Evolutionary conservation across 2,329 filamentous ascomycete genomes (phyloP).

Genomic region (Penicillium sp.): DNA sequence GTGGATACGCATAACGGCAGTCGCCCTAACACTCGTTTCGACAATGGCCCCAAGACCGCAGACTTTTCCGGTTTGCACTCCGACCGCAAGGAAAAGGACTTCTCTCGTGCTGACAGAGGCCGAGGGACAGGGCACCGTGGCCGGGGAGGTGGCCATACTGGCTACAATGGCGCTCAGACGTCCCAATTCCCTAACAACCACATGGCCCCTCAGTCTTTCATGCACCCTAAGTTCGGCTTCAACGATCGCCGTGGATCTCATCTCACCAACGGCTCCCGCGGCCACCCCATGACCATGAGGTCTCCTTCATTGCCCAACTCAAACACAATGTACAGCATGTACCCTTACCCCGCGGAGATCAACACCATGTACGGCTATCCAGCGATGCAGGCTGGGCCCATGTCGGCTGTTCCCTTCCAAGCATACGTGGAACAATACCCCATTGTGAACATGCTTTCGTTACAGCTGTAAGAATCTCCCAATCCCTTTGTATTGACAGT

Average conservation of each 20-base stretch:
- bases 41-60: conserved; percentile 44
- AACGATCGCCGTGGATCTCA: conserved; percentile 51
- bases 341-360: conserved; percentile 50
- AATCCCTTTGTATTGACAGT: background rate
- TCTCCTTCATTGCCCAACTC: conserved; percentile 67
- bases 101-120: conserved; percentile 44
- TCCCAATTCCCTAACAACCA: conserved; percentile 46
- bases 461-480: conserved; percentile 59
- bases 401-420: conserved; percentile 63
- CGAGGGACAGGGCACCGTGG: conserved; percentile 45
- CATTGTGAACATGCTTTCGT: conserved; percentile 62
- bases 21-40: conserved; percentile 40
- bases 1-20: conserved; percentile 40
- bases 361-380: conserved; percentile 63
- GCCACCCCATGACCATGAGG: conserved; percentile 58
- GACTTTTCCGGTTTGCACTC: conserved; percentile 38
- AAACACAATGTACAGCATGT: conserved; percentile 54
- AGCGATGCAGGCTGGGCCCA: conserved; percentile 56
- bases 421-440: conserved; percentile 64
- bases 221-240: conserved; percentile 46
- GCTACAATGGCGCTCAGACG: conserved; percentile 40
- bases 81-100: conserved; percentile 34
- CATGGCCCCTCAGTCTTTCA: conserved; percentile 46
- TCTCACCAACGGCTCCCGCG: conserved; percentile 45
- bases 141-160: conserved; percentile 42